Evolutionary conservation across 108 stramenopile species (phyloP).

Genomic region (Cyclotella distinguenda): DNA sequence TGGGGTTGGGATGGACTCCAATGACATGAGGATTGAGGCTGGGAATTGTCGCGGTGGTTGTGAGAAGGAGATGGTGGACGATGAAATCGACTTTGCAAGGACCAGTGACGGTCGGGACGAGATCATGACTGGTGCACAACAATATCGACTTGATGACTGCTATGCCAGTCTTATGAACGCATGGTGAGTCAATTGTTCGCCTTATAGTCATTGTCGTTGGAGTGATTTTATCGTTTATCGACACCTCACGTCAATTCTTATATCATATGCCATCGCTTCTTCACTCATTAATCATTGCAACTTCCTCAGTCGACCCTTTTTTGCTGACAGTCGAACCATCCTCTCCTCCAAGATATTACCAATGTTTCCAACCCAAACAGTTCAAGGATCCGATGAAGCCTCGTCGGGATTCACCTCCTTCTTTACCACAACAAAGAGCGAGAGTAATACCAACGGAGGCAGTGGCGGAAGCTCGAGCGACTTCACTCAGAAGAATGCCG

Average conservation of each 20-base stretch:
- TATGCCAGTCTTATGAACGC: slow-evolving; percentile 36
- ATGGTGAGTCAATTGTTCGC: too few species aligned
- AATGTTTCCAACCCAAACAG: neutral
- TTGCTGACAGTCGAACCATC: slow-evolving; percentile 15
- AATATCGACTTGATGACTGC: slow-evolving; percentile 9
- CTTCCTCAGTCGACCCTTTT: slow-evolving; percentile 42
- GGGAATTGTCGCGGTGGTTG: slow-evolving; percentile 54
- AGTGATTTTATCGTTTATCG: too few species aligned
- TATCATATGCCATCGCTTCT: too few species aligned
- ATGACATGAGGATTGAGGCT: neutral
- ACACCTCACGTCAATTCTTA: too few species aligned
- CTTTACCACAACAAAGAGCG: slow-evolving; percentile 49
- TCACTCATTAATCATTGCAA: too few species aligned
- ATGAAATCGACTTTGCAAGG: slow-evolving; percentile 48
- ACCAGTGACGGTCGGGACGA: neutral
- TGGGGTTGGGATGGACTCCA: neutral
- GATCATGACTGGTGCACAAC: neutral
- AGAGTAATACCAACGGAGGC: slow-evolving; percentile 24
- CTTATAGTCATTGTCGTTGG: too few species aligned
- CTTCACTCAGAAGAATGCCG: neutral
- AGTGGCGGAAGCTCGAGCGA: slow-evolving; percentile 9
- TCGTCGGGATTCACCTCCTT: slow-evolving; percentile 54
- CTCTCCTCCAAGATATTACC: slow-evolving; percentile 1
- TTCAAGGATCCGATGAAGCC: slow-evolving; percentile 15
- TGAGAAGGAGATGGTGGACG: slow-evolving; percentile 57